These are phyloP conservation scores for Leptomonas seymouri DNA, from an alignment of 208 protist genomes.

Conservation along the genomic window DNA sequence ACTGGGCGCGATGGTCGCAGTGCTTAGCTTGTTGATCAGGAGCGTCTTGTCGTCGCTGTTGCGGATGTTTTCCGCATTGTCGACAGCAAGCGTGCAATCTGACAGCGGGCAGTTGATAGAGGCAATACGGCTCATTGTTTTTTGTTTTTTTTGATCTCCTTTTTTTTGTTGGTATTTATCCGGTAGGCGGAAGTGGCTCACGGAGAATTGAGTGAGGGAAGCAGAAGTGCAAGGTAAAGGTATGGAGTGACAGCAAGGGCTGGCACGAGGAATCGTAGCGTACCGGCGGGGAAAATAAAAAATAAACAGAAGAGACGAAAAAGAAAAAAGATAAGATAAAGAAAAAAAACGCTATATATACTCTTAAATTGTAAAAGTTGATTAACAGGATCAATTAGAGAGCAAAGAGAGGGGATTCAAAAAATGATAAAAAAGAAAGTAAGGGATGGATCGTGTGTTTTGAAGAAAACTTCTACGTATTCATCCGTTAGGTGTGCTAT, in stretches of 20 bases:
- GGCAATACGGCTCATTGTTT: constrained; percentile 25
- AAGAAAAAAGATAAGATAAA: neutral
- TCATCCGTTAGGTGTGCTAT: neutral
- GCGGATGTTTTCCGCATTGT: constrained; percentile 82
- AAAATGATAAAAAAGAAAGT: neutral
- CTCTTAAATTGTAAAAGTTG: neutral
- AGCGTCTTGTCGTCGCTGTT: constrained; percentile 21
- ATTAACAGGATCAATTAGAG: neutral
- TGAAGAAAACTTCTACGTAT: constrained; percentile 28
- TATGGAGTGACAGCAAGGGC: neutral
- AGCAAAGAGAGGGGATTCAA: neutral
- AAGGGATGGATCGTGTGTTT: constrained; percentile 11
- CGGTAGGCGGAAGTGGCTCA: no score
- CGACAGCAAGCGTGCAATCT: constrained; percentile 77
- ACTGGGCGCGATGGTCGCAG: neutral
- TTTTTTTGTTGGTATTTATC: neutral
- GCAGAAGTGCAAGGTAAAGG: neutral
- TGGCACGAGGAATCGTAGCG: neutral
- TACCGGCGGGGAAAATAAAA: neutral
- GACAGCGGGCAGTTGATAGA: constrained; percentile 40
- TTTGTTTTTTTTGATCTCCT: constrained; percentile 4
- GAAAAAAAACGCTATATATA: neutral
- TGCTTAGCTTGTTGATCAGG: constrained; percentile 9
- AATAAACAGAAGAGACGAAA: neutral
- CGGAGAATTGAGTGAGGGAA: neutral